phyloP scores from a whole-genome alignment of 345 rosid species.

The Populus nigra region DNA sequence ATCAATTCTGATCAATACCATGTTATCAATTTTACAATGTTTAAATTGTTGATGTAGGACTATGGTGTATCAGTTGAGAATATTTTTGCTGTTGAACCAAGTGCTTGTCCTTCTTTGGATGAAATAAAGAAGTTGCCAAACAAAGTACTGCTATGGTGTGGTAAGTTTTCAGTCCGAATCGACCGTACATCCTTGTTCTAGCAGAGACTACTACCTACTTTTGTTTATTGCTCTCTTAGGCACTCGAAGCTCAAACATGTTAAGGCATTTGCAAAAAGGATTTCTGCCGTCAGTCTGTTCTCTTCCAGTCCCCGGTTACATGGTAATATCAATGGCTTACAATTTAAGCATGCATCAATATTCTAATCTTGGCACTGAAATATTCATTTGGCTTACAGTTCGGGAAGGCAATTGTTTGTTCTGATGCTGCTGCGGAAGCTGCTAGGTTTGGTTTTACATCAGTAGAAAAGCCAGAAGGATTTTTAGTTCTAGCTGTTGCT shows the following conservation, averaged over 20 bases:
- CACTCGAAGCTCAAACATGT: slow-evolving; percentile 52
- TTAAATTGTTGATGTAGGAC: slow-evolving; percentile 37
- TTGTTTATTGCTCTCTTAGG: slow-evolving; percentile 25
- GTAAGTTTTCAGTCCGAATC: slow-evolving; percentile 32
- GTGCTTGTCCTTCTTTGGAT: slow-evolving; percentile 54
- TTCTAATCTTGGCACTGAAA: neutral
- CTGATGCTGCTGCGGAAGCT: slow-evolving; percentile 84
- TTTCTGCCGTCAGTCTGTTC: slow-evolving; percentile 68
- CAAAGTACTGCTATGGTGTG: slow-evolving; percentile 79
- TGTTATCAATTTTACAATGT: neutral
- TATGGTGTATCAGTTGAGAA: slow-evolving; percentile 60
- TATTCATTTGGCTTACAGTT: slow-evolving; percentile 34
- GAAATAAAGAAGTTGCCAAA: slow-evolving; percentile 62
- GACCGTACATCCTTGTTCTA: too few species aligned
- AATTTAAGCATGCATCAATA: neutral
- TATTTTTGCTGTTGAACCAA: slow-evolving; percentile 52
- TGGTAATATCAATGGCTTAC: slow-evolving; percentile 41
- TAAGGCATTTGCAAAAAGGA: slow-evolving; percentile 70
- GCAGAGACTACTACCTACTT: neutral
- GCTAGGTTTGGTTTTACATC: slow-evolving; percentile 74
- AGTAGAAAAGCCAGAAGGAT: slow-evolving; percentile 73
- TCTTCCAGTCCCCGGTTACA: slow-evolving; percentile 72
- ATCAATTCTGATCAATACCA: neutral
- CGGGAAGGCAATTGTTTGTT: slow-evolving; percentile 76
- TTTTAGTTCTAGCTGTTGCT: slow-evolving; percentile 57